Conservation (phyloP, 768 basidiomycete species). For the Pleurotus citrinopileatus region DNA sequence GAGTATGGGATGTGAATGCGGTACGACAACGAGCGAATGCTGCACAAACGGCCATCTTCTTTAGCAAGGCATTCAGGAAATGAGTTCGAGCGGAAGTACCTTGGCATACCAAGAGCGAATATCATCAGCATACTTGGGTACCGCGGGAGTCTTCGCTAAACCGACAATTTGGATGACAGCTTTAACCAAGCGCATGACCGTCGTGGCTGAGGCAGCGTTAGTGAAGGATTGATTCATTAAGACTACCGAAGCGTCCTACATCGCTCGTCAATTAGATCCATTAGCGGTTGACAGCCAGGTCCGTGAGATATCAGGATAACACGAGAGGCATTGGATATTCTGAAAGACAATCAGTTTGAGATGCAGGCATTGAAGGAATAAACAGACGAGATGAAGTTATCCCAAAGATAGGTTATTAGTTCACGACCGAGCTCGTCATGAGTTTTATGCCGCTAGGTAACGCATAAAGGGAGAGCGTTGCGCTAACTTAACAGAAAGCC, state of each 20-base stretch:
- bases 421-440: constrained; percentile 48
- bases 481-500: constrained; percentile 1
- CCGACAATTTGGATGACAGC: constrained; percentile 81
- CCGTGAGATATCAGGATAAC: constrained; percentile 89
- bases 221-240: not conserved
- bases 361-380: not conserved
- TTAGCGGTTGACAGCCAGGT: constrained; percentile 72
- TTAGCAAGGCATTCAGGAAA: not conserved
- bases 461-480: not conserved
- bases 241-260: constrained; percentile 39
- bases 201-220: constrained; percentile 30
- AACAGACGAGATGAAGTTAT: constrained; percentile 88
- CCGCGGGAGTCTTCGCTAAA: constrained; percentile 48
- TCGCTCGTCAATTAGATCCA: constrained; percentile 70
- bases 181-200: constrained; percentile 61
- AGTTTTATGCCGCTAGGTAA: constrained; percentile 35
- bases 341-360: constrained; percentile 25
- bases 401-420: constrained; percentile 87
- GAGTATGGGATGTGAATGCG: constrained; percentile 55
- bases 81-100: constrained; percentile 33
- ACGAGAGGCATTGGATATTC: constrained; percentile 67
- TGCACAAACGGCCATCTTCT: constrained; percentile 24
- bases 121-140: constrained; percentile 53
- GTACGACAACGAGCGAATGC: constrained; percentile 73
- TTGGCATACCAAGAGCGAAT: constrained; percentile 72